phyloP scores from a whole-genome alignment of 2,329 filamentous ascomycete species.

The Claviceps capensis region DNA sequence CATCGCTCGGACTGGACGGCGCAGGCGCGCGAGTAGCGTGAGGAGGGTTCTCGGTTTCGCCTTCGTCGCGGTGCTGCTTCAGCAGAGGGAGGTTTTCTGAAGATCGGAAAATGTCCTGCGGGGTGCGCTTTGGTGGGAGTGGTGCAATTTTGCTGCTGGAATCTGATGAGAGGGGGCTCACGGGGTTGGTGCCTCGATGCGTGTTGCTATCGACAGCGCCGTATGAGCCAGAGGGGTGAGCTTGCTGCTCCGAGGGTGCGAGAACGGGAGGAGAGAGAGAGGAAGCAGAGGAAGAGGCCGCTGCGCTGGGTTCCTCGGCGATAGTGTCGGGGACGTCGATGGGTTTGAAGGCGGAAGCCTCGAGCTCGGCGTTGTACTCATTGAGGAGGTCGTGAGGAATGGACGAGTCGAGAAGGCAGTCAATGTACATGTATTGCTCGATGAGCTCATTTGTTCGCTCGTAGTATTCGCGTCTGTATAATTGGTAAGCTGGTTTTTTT shows the following conservation, averaged over 20 bases:
- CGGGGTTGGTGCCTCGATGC: constrained; percentile 12
- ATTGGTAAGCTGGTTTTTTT: background rate
- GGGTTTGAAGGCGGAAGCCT: constrained; percentile 37
- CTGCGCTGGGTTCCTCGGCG: constrained; percentile 45
- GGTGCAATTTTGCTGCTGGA: constrained; percentile 4
- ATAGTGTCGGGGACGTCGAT: constrained; percentile 60
- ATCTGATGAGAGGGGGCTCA: constrained; percentile 14
- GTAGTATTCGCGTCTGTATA: constrained; percentile 60
- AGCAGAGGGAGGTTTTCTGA: constrained; percentile 58
- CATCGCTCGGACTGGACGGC: constrained; percentile 10
- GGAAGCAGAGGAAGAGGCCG: constrained; percentile 12
- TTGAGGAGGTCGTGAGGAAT: constrained; percentile 86
- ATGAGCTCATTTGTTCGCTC: constrained; percentile 79
- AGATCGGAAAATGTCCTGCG: constrained; percentile 71
- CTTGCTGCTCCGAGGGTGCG: constrained; percentile 3
- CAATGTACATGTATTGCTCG: constrained; percentile 88
- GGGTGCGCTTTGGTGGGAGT: constrained; percentile 58
- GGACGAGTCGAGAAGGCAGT: constrained; percentile 77
- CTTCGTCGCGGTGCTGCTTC: constrained; percentile 27
- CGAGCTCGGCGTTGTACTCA: constrained; percentile 59
- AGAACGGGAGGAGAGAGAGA: constrained; percentile 6
- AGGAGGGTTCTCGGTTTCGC: constrained; percentile 8
- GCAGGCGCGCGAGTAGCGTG: constrained; percentile 21
- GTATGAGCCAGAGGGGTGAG: constrained; percentile 11
- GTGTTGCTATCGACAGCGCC: constrained; percentile 15